phyloP scores from a whole-genome alignment of 116 monocot species.

The Zostera marina region DNA sequence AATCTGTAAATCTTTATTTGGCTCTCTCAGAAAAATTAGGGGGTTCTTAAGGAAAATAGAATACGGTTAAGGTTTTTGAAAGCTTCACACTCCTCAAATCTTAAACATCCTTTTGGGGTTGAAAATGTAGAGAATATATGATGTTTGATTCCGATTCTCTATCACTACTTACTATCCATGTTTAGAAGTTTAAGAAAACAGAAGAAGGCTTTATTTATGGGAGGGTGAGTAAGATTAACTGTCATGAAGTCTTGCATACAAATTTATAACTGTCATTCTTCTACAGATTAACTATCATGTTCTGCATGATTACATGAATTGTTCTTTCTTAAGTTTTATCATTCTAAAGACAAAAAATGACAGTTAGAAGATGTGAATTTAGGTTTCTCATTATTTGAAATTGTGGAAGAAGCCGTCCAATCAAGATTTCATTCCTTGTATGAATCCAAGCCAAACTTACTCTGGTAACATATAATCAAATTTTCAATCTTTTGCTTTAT shows the following conservation, averaged over 20 bases:
- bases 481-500: neutral
- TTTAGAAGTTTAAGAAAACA: no score
- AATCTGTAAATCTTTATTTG: no score
- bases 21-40: no score
- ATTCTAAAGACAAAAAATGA: conserved; percentile 26
- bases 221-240: no score
- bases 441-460: conserved; percentile 27
- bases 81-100: no score
- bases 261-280: no score
- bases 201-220: no score
- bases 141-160: conserved; percentile 8
- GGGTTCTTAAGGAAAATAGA: no score
- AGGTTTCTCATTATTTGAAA: conserved; percentile 24
- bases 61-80: no score
- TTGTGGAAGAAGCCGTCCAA: conserved; percentile 56
- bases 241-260: conserved; percentile 18
- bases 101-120: neutral
- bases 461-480: conserved; percentile 15
- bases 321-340: conserved; percentile 38
- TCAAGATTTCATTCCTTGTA: conserved; percentile 43
- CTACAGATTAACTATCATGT: no score
- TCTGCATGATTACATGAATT: neutral
- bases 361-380: conserved; percentile 31
- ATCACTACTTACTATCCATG: no score
- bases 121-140: no score